Evolutionary conservation across 371 early-diverging fungal species (phyloP).

Genomic region (Mortierella sp.): DNA sequence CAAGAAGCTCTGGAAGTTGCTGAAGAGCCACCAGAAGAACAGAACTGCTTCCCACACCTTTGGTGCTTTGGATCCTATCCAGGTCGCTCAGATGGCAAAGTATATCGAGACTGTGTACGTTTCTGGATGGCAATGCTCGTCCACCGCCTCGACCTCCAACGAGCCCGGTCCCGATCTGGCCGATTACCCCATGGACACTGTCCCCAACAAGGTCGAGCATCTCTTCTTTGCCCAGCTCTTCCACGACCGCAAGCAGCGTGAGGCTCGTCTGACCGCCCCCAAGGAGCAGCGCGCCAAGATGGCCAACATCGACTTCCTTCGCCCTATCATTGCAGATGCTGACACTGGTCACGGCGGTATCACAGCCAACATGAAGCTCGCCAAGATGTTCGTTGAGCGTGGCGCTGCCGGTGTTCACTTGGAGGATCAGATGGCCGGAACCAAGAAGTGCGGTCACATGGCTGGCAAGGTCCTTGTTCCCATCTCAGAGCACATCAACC

Average conservation of each 20-base stretch:
- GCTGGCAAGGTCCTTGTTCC: constrained; percentile 99
- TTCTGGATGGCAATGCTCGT: constrained; percentile 98
- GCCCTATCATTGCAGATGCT: constrained; percentile 98
- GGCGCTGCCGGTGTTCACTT: constrained; percentile 93
- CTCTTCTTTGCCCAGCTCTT: constrained; percentile 97
- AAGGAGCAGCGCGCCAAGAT: constrained; percentile 75
- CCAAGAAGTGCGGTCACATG: constrained; percentile 99
- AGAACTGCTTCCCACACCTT: constrained; percentile 93
- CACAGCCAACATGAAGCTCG: constrained; percentile 91
- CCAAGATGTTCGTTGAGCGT: constrained; percentile 94
- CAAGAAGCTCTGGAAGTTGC: constrained; percentile 91
- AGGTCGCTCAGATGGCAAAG: constrained; percentile 97
- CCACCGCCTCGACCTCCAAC: constrained; percentile 96
- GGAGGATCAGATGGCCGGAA: constrained; percentile 95
- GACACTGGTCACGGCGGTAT: constrained; percentile 98
- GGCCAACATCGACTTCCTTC: constrained; percentile 88
- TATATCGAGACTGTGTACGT: constrained; percentile 98
- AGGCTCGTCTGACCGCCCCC: constrained; percentile 81
- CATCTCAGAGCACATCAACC: constrained; percentile 96
- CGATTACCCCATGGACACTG: constrained; percentile 99
- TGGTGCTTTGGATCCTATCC: constrained; percentile 94
- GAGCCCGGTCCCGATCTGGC: constrained; percentile 99
- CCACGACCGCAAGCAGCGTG: constrained; percentile 98
- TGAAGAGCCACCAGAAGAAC: constrained; percentile 81
- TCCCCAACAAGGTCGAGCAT: constrained; percentile 99